A percentile compares a stretch with the other conserved stretches of the same genome.
These are phyloP conservation scores for Geotrichum candidum DNA, from an alignment of 1,139 yeast genomes.

Conservation along the genomic window DNA sequence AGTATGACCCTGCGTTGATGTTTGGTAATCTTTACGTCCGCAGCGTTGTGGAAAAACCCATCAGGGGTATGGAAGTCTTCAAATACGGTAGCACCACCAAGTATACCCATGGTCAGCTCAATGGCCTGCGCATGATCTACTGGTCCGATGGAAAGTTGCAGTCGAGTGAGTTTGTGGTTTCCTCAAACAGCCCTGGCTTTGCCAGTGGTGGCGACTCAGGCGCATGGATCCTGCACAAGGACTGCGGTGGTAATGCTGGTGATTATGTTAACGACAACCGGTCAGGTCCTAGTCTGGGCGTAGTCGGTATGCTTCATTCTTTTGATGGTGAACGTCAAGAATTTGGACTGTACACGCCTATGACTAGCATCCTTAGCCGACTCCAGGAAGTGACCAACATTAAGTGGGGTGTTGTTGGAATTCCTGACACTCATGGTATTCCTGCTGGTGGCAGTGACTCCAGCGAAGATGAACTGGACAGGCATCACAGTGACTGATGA, in stretches of 20 bases:
- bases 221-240: slow-evolving; percentile 60
- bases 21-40: slow-evolving; percentile 68
- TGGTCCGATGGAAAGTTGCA: slow-evolving; percentile 91
- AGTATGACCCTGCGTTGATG: slow-evolving; percentile 75
- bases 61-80: slow-evolving; percentile 68
- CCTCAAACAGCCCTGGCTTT: slow-evolving; percentile 47
- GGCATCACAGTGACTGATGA: not conserved
- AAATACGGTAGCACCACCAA: slow-evolving; percentile 87
- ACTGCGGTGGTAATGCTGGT: slow-evolving; percentile 19
- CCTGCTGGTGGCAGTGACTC: slow-evolving; percentile 28
- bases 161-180: slow-evolving; percentile 79
- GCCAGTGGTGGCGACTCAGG: slow-evolving; percentile 97
- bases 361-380: slow-evolving; percentile 62
- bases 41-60: slow-evolving; percentile 41
- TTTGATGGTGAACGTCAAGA: slow-evolving; percentile 88
- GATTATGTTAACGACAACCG: not conserved
- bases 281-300: slow-evolving; percentile 59
- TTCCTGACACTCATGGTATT: slow-evolving; percentile 22
- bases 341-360: slow-evolving; percentile 85
- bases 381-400: slow-evolving; percentile 73
- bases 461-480: slow-evolving; percentile 21
- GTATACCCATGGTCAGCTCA: slow-evolving; percentile 68
- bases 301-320: slow-evolving; percentile 89
- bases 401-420: slow-evolving; percentile 83
- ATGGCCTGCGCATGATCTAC: slow-evolving; percentile 77